Base-by-base conservation (phyloP, 805 yeast species). In the Brettanomyces nanus region DNA sequence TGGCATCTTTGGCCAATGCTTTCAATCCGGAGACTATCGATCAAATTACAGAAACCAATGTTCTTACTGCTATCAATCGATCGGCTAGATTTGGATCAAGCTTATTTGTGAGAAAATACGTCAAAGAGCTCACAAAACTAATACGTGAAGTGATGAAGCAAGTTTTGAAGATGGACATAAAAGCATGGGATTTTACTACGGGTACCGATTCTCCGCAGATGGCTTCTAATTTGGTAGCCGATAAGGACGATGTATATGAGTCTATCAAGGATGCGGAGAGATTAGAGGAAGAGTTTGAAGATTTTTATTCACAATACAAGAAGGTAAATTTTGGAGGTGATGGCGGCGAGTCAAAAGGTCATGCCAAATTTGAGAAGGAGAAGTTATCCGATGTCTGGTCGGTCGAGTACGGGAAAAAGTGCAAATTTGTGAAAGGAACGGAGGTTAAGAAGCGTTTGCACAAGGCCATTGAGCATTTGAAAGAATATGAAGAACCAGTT, bases 31-130 rank as follows among this genome's bases (percentile, higher is more conserved):
- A 44, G 13, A 43, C 77, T 4, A 61, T 69, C 19, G 48, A 43
- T 27, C 60, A 67, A 6, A 94, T 96, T 3, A 68, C 71, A 0
- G 79, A 75, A 39, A 59, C 75, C 0, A 61, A 68, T 4, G 78
- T 76, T 19, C 73, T 84, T 4, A 35, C 63, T 69, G 23, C 66
- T 62, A 19, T 67, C 65, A 38, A 66, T 58, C 40, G 65, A 59
- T 40, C 63, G 67, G 31, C 68, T 77, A 18, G 80, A 73, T 37
- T 65, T 60, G 58, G 61, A 15, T 53, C 55, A 17, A 45, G 53
- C 7, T 34, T 32, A 13, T 49, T 39, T 45, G 79, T 84, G 4
- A 66, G 92, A 35, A 49, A 49, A 29, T 68, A 73, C 52, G 71
- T 82, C 1, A 68, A 69, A 40, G 72, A 67, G 31, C 51, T 87